Evolutionary conservation across 2,329 filamentous ascomycete species (phyloP), one percentile per base, ranked within the genome.

Genomic region (Verticillium nubilum): DNA sequence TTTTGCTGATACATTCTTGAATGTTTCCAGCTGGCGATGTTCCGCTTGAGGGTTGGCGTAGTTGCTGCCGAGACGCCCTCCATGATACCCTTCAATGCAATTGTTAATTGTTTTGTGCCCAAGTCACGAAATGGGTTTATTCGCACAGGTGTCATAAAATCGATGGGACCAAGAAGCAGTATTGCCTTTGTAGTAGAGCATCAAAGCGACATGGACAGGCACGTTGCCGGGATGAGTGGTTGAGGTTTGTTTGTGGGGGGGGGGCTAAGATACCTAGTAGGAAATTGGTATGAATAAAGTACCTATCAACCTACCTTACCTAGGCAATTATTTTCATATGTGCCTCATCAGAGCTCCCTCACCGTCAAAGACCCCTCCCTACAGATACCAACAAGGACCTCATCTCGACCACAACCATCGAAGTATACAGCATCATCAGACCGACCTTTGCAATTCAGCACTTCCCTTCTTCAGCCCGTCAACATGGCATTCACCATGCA

Each of bases 401-500:
- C 29, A 13, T 31, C 13, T 13, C 3, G 9, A 13, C 29, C 29
- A 10, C 29, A 9, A 31, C 5, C 29, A 31, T 31, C 29, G 29
- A 10, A 31, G 29, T 13, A 31, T 10, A 13, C 29, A 31, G 29
- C 13, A 13, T 31, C 9, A 31, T 13, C 29, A 31, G 29, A 13
- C 29, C n/a, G n/a, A n/a, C n/a, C n/a, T 9, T 31, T 31, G 29
- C 9, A 31, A 31, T 13, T 6, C 9, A 10, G 29, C 42, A 25
- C 6, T 23, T 9, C n/a, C n/a, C 25, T 27, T 56, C 58, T 9
- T 52, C 52, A 33, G 53, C 35, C 12, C 19, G 42, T 4, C 62
- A 70, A 52, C 57, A 98, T 98, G 95, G 93, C 94, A 1, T 97
- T 96, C 78, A 96, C 95, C 4, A 96, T 98, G 80, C 95, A 99